Percentiles rank a stretch among this genome's conserved stretches.
phyloP scores from a whole-genome alignment of 768 basidiomycete genomes.

The Pleurotus tuoliensis region DNA sequence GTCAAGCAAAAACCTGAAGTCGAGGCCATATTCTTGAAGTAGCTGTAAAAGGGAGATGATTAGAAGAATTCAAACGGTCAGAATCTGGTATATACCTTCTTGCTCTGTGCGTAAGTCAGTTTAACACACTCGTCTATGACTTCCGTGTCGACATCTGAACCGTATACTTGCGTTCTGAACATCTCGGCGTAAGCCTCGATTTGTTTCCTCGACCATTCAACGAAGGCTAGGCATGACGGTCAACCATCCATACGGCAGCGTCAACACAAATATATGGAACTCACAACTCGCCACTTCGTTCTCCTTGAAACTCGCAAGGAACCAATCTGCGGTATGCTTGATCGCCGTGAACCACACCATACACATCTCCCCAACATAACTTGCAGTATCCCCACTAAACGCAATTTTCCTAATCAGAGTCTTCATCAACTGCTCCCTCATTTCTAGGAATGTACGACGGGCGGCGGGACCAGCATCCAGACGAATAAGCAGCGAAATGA shows the following conservation, averaged over 20 bases:
- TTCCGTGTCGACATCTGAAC: constrained; percentile 65
- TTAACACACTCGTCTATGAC: constrained; percentile 75
- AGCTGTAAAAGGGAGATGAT: constrained; percentile 41
- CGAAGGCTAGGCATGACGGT: constrained; percentile 58
- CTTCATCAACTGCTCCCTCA: constrained; percentile 71
- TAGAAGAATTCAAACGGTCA: background rate
- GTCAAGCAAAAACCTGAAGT: constrained; percentile 91
- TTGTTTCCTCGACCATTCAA: constrained; percentile 89
- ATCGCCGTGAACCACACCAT: constrained; percentile 91
- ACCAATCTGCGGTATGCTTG: constrained; percentile 98
- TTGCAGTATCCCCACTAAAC: constrained; percentile 83
- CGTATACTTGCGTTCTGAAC: constrained; percentile 90
- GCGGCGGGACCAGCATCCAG: constrained; percentile 78
- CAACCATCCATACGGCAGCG: background rate
- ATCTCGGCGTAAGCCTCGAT: constrained; percentile 79
- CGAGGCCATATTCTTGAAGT: constrained; percentile 89
- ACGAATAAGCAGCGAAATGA: constrained; percentile 70
- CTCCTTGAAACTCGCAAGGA: constrained; percentile 91
- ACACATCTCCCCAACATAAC: constrained; percentile 84
- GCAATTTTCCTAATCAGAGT: constrained; percentile 80
- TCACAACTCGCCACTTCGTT: constrained; percentile 89
- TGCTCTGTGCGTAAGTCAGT: constrained; percentile 77
- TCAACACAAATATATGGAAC: constrained; percentile 19
- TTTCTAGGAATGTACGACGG: constrained; percentile 75
- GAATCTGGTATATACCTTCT: constrained; percentile 53